phyloP scores from a whole-genome alignment of 225 moss, liverwort and hornwort genomes.

The Lunularia cruciata region DNA sequence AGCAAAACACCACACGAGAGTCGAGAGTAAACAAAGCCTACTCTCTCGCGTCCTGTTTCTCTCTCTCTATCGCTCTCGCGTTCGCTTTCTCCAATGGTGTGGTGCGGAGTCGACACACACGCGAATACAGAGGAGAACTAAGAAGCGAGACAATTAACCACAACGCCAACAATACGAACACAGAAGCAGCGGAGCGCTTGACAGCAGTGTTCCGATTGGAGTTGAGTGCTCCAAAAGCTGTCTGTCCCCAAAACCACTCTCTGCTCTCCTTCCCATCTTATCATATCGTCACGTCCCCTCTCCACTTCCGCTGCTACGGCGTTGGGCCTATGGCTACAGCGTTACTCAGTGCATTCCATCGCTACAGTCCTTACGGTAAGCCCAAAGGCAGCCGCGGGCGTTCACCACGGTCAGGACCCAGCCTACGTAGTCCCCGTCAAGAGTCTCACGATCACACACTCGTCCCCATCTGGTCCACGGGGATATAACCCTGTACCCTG shows the following conservation, averaged over 20 bases:
- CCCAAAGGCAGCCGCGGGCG: too few species aligned
- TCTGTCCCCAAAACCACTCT: constrained; percentile 8
- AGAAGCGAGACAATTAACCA: not conserved
- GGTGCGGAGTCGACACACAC: constrained; percentile 11
- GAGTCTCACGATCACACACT: too few species aligned
- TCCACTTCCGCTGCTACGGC: too few species aligned
- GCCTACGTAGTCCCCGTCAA: too few species aligned
- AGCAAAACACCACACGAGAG: not conserved
- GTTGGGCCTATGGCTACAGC: too few species aligned
- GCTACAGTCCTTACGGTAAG: too few species aligned
- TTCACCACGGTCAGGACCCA: too few species aligned
- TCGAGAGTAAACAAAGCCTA: too few species aligned
- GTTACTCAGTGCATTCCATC: too few species aligned
- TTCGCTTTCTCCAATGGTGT: not conserved
- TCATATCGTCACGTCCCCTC: constrained; percentile 6
- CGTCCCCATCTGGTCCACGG: too few species aligned
- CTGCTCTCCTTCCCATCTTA: not conserved
- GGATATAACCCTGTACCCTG: too few species aligned
- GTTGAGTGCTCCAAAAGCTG: constrained; percentile 15
- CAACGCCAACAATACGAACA: not conserved
- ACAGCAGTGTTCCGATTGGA: constrained; percentile 17
- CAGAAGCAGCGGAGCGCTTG: not conserved
- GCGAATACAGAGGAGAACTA: not conserved
- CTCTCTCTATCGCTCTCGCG: not conserved
- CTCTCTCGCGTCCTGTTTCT: not conserved